These are phyloP conservation scores for Lolium perenne DNA, from an alignment of 176 grass and related monocot species.

Conservation along the genomic window DNA sequence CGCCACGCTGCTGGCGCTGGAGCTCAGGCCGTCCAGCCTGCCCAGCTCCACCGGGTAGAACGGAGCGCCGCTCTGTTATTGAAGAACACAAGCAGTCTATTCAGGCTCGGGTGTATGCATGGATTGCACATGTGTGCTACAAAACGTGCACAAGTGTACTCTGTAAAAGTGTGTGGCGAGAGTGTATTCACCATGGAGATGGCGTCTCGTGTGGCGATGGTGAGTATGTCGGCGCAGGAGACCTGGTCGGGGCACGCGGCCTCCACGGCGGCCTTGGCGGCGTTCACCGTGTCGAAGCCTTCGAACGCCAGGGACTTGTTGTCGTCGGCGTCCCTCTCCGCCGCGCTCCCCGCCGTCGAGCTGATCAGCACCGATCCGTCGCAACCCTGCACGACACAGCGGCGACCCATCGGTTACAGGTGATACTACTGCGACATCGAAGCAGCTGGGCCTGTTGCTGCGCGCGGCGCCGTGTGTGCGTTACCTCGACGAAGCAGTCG, in stretches of 20 bases:
- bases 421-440: not conserved
- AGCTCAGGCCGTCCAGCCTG: conserved; percentile 72
- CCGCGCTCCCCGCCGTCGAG: conserved; percentile 74
- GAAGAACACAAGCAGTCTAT: no score
- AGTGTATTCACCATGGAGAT: conserved; percentile 51
- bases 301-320: conserved; percentile 93
- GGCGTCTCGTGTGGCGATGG: conserved; percentile 83
- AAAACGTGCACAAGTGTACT: no score
- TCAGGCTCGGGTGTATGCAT: no score
- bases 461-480: no score
- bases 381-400: conserved; percentile 51
- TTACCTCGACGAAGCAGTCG: conserved; percentile 89
- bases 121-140: no score
- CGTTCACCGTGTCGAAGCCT: conserved; percentile 91
- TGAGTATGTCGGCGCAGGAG: conserved; percentile 91
- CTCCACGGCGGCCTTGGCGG: conserved; percentile 86
- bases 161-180: no score
- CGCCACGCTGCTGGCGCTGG: conserved; percentile 53
- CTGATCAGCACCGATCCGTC: conserved; percentile 87
- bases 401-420: not conserved
- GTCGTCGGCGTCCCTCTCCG: conserved; percentile 76
- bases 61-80: conserved; percentile 50
- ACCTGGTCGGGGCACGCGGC: conserved; percentile 71
- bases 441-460: no score
- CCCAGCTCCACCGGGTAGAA: conserved; percentile 76